These are phyloP conservation scores for Aspergillus fructus DNA, from an alignment of 2,329 filamentous ascomycete genomes.

Conservation along the genomic window DNA sequence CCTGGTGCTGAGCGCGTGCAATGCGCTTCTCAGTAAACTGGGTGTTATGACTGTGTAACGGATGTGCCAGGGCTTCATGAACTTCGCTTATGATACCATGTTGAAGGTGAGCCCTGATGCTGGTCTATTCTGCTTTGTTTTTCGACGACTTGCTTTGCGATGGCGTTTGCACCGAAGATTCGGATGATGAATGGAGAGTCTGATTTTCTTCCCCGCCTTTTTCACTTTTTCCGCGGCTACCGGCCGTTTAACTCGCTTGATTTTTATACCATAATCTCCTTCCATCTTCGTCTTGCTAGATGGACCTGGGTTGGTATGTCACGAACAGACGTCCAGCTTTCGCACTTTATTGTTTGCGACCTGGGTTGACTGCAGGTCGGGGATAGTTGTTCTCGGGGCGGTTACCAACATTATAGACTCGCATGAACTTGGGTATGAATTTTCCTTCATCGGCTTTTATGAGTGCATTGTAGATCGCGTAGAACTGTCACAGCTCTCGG, in stretches of 20 bases:
- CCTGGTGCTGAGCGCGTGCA: constrained; percentile 51
- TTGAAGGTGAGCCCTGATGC: constrained; percentile 24
- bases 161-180: constrained; percentile 36
- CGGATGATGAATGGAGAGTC: constrained; percentile 30
- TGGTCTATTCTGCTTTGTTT: constrained; percentile 24
- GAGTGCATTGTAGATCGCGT: background rate
- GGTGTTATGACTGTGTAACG: constrained; percentile 10
- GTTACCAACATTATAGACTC: constrained; percentile 24
- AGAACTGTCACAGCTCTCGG: background rate
- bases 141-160: constrained; percentile 32
- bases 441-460: background rate
- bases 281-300: constrained; percentile 16
- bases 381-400: constrained; percentile 14
- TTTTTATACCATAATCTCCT: constrained; percentile 24
- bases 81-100: constrained; percentile 40
- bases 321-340: constrained; percentile 18
- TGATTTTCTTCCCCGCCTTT: constrained; percentile 16
- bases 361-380: constrained; percentile 14
- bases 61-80: constrained; percentile 29
- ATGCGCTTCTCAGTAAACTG: constrained; percentile 51
- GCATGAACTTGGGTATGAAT: constrained; percentile 21
- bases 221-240: constrained; percentile 14
- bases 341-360: constrained; percentile 6
- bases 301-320: constrained; percentile 15
- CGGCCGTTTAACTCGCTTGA: constrained; percentile 14